These are phyloP conservation scores for Corylus heterophylla DNA, from an alignment of 306 rosid species.

Conservation along the genomic window DNA sequence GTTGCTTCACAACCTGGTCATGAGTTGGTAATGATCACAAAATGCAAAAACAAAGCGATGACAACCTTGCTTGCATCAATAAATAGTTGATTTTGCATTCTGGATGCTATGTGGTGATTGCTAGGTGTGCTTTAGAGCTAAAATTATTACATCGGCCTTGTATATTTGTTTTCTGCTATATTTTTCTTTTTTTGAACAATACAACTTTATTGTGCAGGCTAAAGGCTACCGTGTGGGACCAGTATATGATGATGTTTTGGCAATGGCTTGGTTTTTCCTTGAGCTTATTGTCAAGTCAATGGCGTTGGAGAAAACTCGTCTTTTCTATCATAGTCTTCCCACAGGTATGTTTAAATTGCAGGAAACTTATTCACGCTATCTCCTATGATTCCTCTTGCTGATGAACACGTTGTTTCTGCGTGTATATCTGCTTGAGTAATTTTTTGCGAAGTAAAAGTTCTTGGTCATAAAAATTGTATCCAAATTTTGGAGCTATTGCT, in stretches of 20 bases:
- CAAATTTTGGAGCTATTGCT: neutral
- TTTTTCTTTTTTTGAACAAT: conserved; percentile 20
- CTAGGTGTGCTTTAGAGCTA: neutral
- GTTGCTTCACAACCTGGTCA: neutral
- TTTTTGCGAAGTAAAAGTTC: neutral
- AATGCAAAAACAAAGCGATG: neutral
- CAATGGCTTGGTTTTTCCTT: conserved; percentile 99
- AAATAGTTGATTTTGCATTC: neutral
- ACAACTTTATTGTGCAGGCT: conserved; percentile 63
- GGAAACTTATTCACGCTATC: conserved; percentile 9
- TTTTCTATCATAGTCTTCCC: conserved; percentile 90
- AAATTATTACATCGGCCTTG: conserved; percentile 12
- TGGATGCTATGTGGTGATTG: neutral
- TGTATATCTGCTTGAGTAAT: neutral
- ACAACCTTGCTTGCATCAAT: neutral
- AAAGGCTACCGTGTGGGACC: conserved; percentile 99
- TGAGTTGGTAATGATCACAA: too few relatives aligned
- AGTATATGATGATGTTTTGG: conserved; percentile 96
- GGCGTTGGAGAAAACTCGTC: conserved; percentile 94
- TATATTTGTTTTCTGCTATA: conserved; percentile 22
- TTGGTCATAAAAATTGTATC: neutral
- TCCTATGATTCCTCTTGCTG: neutral
- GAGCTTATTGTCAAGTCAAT: conserved; percentile 97
- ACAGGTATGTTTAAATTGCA: conserved; percentile 51
- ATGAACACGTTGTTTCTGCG: neutral